phyloP scores from a whole-genome alignment of 1,284 basidiomycete genomes.

The Somion occarium region DNA sequence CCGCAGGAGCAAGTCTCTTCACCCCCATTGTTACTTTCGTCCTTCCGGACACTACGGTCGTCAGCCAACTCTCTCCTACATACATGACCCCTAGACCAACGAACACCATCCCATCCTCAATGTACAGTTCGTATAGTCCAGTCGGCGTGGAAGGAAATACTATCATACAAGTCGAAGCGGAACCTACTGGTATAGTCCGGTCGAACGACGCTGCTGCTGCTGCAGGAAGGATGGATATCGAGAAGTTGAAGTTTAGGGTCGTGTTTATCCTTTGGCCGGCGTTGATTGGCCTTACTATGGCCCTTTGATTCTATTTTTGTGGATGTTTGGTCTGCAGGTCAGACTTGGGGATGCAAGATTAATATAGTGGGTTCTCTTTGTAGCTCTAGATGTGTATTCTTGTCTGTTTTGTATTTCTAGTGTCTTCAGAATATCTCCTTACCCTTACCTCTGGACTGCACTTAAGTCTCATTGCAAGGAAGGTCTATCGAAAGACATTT shows the following conservation, averaged over 20 bases:
- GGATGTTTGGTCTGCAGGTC: not conserved
- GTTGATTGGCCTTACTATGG: slow-evolving; percentile 48
- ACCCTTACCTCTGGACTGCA: too few relatives aligned
- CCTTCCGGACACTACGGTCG: slow-evolving; percentile 20
- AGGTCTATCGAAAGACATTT: too few relatives aligned
- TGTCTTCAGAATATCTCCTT: too few relatives aligned
- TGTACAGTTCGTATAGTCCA: not conserved
- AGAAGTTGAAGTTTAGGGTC: slow-evolving; percentile 44
- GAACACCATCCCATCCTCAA: not conserved
- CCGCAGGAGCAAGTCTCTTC: slow-evolving; percentile 13
- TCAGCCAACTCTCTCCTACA: slow-evolving; percentile 16
- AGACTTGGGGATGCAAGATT: too few relatives aligned
- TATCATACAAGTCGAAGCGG: not conserved
- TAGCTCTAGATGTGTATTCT: too few relatives aligned
- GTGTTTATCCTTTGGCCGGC: slow-evolving; percentile 56
- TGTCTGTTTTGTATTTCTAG: too few relatives aligned
- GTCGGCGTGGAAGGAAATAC: not conserved
- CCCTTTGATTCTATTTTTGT: slow-evolving; percentile 24
- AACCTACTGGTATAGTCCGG: not conserved
- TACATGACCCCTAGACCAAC: slow-evolving; percentile 1
- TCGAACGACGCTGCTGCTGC: not conserved
- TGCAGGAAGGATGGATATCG: slow-evolving; percentile 31
- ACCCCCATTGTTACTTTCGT: slow-evolving; percentile 20
- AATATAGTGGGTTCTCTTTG: too few relatives aligned
- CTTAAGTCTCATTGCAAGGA: too few relatives aligned